Evolutionary conservation across 495 filamentous ascomycete species (phyloP).

Genomic region (Penicillium crystallinum): DNA sequence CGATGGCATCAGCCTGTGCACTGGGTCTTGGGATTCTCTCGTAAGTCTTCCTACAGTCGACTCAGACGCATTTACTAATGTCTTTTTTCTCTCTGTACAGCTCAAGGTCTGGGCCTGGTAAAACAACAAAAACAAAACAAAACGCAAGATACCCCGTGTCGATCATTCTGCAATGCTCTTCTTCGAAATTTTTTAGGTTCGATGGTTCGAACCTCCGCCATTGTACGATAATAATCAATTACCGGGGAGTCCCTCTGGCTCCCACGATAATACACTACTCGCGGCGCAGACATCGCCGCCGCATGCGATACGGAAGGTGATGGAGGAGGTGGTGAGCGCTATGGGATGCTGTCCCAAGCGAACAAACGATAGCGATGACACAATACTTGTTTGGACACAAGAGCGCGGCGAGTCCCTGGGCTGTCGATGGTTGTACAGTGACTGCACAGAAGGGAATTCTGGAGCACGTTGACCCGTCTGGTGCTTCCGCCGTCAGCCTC

Average conservation of each 20-base stretch:
- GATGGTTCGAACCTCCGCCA: constrained; percentile 36
- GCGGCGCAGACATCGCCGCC: constrained; percentile 27
- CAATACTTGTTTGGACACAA: constrained; percentile 23
- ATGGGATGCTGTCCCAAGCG: constrained; percentile 13
- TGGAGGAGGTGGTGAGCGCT: constrained; percentile 20
- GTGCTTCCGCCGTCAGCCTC: constrained; percentile 6
- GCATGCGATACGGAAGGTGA: constrained; percentile 27
- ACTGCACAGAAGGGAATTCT: neutral
- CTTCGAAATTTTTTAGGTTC: constrained; percentile 34
- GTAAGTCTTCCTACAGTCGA: constrained; percentile 52
- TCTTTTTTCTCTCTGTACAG: constrained; percentile 34
- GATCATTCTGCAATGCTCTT: constrained; percentile 41
- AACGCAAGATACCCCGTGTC: constrained; percentile 45
- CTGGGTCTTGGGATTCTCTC: constrained; percentile 98
- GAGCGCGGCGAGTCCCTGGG: constrained; percentile 10
- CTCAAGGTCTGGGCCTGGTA: constrained; percentile 86
- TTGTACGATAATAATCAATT: constrained; percentile 46
- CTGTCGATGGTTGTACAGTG: constrained; percentile 12
- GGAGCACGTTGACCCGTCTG: neutral
- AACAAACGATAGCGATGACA: constrained; percentile 32
- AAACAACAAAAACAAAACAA: constrained; percentile 23
- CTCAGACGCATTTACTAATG: constrained; percentile 12
- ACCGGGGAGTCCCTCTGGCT: constrained; percentile 23
- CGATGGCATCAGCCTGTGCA: constrained; percentile 98
- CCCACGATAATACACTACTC: constrained; percentile 30